These are phyloP conservation scores for Rubroboletus satanas DNA, from an alignment of 768 basidiomycete genomes.

Conservation along the genomic window DNA sequence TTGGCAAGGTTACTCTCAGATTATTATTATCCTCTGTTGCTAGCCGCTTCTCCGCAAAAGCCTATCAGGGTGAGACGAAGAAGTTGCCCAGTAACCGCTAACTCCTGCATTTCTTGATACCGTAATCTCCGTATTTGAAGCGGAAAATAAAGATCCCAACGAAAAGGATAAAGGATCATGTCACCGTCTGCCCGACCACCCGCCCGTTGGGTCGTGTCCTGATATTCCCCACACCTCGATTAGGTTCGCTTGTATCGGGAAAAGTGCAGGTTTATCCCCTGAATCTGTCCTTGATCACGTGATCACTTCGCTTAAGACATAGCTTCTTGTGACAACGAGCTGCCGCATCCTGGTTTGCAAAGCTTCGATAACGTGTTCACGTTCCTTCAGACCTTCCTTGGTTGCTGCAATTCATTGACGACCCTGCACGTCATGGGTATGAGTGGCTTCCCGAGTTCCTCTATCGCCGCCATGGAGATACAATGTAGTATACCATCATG, in stretches of 20 bases:
- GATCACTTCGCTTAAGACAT: slow-evolving; percentile 6
- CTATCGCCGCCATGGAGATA: slow-evolving; percentile 28
- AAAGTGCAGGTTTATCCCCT: slow-evolving; percentile 1
- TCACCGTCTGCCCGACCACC: slow-evolving; percentile 7
- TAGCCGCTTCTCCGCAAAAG: slow-evolving; percentile 30
- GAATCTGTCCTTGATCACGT: slow-evolving; percentile 8
- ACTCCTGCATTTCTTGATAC: slow-evolving; percentile 27
- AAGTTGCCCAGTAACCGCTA: slow-evolving; percentile 20
- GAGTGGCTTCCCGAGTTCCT: slow-evolving; percentile 15
- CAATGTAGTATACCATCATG: slow-evolving; percentile 3
- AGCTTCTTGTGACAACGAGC: not conserved
- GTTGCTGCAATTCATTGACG: slow-evolving; percentile 15
- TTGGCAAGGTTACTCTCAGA: not conserved
- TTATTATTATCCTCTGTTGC: slow-evolving; percentile 20
- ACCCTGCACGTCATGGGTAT: slow-evolving; percentile 18
- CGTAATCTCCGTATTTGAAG: slow-evolving; percentile 33
- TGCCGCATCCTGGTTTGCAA: not conserved
- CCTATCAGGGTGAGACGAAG: slow-evolving; percentile 32
- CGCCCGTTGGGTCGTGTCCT: slow-evolving; percentile 2
- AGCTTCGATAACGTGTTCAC: slow-evolving; percentile 12
- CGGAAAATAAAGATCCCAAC: slow-evolving; percentile 17
- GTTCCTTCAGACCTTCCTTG: slow-evolving; percentile 11
- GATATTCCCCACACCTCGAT: slow-evolving; percentile 12
- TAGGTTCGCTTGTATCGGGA: slow-evolving; percentile 4
- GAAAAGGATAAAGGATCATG: slow-evolving; percentile 7